Base-by-base conservation (phyloP, 2,329 filamentous ascomycete species). In the Aspergillus ruber region DNA sequence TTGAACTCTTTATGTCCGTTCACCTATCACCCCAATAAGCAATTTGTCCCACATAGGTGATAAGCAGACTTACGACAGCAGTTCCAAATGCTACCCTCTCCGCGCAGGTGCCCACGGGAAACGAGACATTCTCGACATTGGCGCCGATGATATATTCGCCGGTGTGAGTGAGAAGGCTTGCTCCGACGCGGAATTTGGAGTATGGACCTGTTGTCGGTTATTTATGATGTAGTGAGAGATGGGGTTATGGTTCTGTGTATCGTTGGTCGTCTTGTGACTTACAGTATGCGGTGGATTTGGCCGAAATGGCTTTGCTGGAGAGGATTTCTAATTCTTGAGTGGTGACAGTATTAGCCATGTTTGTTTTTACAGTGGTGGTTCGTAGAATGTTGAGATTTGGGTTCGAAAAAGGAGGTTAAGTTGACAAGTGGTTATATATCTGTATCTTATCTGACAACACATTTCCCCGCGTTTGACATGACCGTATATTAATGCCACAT, bases 51-150 rank as follows among this genome's bases (percentile, higher is more conserved):
- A 18, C 9, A n/a, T 38, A 27, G 27, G 20, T 13, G 18, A 12
- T 6, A 35, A 35, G 8, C 18, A 6, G 45, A 58, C 69, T 47
- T 61, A 74, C 73, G 48, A 96, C 80, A 18, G 91, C 91, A 35
- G 83, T 89, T 6, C 82, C 86, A 56, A 97, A 77, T 1, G 88
- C 90, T n/a, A 91, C 88, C 49, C 91, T 78, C 77, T 98, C 93
- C 12, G 93, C 93, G 68, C 93, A 97, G 2, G 88, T 94, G n/a
- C 89, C 89, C 5, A 96, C 90, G 0, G 93, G 91, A 65, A 95
- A 97, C 23, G 86, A 76, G 1, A 89, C 90, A 65, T 97, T 96
- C 73, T 98, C 93, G 52, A 97, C 83, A 65, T 95, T 95, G 53
- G 88, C 90, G 46, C 93, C 93, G 41, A 79, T 74, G 48, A 90